These are phyloP conservation scores for Laguncularia racemosa DNA, from an alignment of 345 rosid species.

Conservation along the genomic window DNA sequence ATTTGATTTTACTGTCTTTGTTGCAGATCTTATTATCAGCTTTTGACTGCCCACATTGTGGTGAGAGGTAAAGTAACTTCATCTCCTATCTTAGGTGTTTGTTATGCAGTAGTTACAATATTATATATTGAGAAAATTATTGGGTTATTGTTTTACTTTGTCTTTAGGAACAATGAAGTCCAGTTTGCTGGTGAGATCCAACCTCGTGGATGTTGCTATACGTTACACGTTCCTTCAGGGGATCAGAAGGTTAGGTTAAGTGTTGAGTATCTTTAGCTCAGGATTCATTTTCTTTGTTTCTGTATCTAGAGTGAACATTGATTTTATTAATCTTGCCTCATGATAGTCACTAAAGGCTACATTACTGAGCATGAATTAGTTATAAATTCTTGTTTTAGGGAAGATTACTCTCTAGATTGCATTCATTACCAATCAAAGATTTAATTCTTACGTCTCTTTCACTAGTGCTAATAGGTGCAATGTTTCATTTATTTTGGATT, in stretches of 20 bases:
- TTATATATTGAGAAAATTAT: not conserved
- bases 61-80: slow-evolving; percentile 56
- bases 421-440: too few relatives aligned
- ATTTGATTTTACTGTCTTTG: not conserved
- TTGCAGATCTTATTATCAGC: slow-evolving; percentile 79
- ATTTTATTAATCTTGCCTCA: not conserved
- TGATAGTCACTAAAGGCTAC: too few relatives aligned
- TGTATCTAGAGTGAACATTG: not conserved
- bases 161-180: slow-evolving; percentile 76
- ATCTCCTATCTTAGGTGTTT: slow-evolving; percentile 1
- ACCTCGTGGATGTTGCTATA: slow-evolving; percentile 60
- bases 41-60: slow-evolving; percentile 84
- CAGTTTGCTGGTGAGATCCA: slow-evolving; percentile 97
- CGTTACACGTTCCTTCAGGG: slow-evolving; percentile 48
- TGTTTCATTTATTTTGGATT: too few relatives aligned
- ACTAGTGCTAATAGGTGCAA: too few relatives aligned
- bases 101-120: not conserved
- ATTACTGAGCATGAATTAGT: too few relatives aligned
- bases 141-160: slow-evolving; percentile 1
- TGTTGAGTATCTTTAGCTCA: not conserved
- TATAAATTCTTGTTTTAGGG: too few relatives aligned
- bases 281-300: not conserved
- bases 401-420: too few relatives aligned
- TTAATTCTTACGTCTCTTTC: too few relatives aligned
- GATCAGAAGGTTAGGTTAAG: slow-evolving; percentile 45